phyloP scores from a whole-genome alignment of 2,329 filamentous ascomycete species.

The Boeremia lycopersici region DNA sequence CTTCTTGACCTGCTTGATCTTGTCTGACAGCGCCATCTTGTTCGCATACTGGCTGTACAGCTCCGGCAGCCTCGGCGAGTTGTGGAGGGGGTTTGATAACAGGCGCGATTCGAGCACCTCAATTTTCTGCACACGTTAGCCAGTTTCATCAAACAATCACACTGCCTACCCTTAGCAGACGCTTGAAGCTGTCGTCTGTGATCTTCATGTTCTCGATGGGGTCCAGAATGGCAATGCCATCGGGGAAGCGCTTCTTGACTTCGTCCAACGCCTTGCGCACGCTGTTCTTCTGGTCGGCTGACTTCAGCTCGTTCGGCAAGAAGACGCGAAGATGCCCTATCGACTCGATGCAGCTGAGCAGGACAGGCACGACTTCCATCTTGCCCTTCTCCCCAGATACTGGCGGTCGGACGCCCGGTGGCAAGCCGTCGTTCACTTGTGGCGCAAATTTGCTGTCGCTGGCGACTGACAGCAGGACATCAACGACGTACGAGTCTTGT shows the following conservation, averaged over 20 bases:
- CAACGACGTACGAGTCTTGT: constrained; percentile 80
- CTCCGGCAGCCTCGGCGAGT: constrained; percentile 80
- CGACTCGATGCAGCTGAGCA: constrained; percentile 82
- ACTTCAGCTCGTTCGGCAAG: constrained; percentile 76
- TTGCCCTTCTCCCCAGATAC: constrained; percentile 68
- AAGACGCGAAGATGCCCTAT: constrained; percentile 85
- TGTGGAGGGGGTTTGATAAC: constrained; percentile 86
- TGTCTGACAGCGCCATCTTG: constrained; percentile 76
- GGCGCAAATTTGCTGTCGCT: constrained; percentile 59
- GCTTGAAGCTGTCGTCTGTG: constrained; percentile 89
- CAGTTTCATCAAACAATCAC: rapidly evolving
- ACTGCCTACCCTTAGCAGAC: constrained; percentile 68
- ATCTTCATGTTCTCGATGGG: constrained; percentile 98
- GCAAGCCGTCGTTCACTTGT: constrained; percentile 69
- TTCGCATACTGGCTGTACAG: constrained; percentile 85
- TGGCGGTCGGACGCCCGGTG: constrained; percentile 66
- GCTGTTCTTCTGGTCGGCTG: constrained; percentile 70
- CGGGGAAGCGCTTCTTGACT: constrained; percentile 85
- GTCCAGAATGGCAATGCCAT: constrained; percentile 86
- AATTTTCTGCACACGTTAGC: constrained; percentile 71
- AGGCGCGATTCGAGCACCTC: constrained; percentile 93
- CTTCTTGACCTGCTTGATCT: constrained; percentile 89
- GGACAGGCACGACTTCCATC: constrained; percentile 83
- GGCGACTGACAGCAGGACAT: constrained; percentile 74
- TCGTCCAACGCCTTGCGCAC: constrained; percentile 74